phyloP scores from a whole-genome alignment of 1,284 basidiomycete genomes.

The Dichomitus squalens region DNA sequence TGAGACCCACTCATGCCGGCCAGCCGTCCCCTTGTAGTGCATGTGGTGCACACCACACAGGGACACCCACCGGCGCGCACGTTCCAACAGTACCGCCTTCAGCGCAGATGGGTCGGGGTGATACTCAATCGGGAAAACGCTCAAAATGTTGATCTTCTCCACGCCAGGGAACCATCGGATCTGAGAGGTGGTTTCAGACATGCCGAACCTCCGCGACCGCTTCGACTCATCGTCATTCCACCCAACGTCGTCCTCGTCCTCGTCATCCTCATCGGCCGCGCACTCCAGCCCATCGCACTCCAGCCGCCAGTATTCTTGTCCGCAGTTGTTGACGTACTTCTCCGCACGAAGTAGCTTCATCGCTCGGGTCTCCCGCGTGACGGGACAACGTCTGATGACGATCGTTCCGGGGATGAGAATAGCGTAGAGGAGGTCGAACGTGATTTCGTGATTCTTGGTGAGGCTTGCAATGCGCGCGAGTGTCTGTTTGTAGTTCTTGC shows the following conservation, averaged over 20 bases:
- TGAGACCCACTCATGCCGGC: slow-evolving; percentile 22
- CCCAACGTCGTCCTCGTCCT: slow-evolving; percentile 35
- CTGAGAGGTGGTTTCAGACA: slow-evolving; percentile 40
- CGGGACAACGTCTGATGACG: slow-evolving; percentile 2
- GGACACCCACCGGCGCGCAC: slow-evolving; percentile 54
- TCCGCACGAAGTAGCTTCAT: slow-evolving; percentile 42
- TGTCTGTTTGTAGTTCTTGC: slow-evolving; percentile 48
- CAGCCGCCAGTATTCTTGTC: slow-evolving; percentile 40
- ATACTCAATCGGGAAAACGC: slow-evolving; percentile 52
- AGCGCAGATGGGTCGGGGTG: slow-evolving; percentile 43
- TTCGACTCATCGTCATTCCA: not conserved
- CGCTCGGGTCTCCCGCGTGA: slow-evolving; percentile 44
- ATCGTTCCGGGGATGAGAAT: slow-evolving; percentile 8
- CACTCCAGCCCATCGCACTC: slow-evolving; percentile 49
- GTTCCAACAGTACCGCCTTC: slow-evolving; percentile 38
- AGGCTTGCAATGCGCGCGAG: slow-evolving; percentile 47
- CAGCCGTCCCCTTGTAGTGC: slow-evolving; percentile 53
- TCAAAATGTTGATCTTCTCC: slow-evolving; percentile 47
- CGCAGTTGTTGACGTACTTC: slow-evolving; percentile 32
- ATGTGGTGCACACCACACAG: slow-evolving; percentile 55
- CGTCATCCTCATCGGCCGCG: slow-evolving; percentile 35
- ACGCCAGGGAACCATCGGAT: slow-evolving; percentile 48
- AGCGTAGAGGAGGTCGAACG: slow-evolving; percentile 50
- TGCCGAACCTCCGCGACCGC: slow-evolving; percentile 32
- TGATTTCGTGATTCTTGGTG: slow-evolving; percentile 53